Evolutionary conservation across 2,329 filamentous ascomycete species (phyloP).

Genomic region (Zymoseptoria ardabiliae): DNA sequence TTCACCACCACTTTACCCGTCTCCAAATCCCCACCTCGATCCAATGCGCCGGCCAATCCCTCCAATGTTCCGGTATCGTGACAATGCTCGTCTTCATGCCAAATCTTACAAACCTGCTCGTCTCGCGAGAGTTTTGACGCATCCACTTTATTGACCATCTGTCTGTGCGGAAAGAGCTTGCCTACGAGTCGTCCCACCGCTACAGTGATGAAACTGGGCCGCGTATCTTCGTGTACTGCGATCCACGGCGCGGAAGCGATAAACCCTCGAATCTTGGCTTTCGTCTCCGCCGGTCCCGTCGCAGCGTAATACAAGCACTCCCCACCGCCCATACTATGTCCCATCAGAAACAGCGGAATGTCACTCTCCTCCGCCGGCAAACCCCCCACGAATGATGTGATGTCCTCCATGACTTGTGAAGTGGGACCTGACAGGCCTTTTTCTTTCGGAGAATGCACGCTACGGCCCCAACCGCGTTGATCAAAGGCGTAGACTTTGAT

Average conservation of each 20-base stretch:
- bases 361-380: constrained; percentile 5
- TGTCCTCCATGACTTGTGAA: constrained; percentile 63
- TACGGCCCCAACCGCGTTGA: constrained; percentile 82
- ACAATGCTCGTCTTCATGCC: constrained; percentile 61
- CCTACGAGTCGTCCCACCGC: constrained; percentile 60
- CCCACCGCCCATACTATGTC: constrained; percentile 86
- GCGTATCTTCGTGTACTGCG: constrained; percentile 57
- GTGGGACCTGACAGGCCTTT: constrained; percentile 70
- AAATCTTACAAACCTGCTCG: constrained; percentile 51
- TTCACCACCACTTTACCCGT: constrained; percentile 44
- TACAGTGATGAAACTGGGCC: constrained; percentile 58
- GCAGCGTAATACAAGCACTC: constrained; percentile 58
- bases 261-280: constrained; percentile 61
- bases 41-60: constrained; percentile 68
- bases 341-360: constrained; percentile 71
- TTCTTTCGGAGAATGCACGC: constrained; percentile 54
- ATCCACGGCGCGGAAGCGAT: constrained; percentile 74
- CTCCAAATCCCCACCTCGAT: constrained; percentile 58
- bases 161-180: constrained; percentile 58
- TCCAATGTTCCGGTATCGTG: constrained; percentile 84
- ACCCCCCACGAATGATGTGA: constrained; percentile 60
- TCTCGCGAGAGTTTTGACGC: constrained; percentile 61
- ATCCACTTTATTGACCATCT: constrained; percentile 60
- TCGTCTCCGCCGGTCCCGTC: constrained; percentile 43
- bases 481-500: constrained; percentile 75